Evolutionary conservation across 257 asterid genomes (phyloP), one percentile per base, ranked within the genome.

Genomic region (Rubia yunnanensis): DNA sequence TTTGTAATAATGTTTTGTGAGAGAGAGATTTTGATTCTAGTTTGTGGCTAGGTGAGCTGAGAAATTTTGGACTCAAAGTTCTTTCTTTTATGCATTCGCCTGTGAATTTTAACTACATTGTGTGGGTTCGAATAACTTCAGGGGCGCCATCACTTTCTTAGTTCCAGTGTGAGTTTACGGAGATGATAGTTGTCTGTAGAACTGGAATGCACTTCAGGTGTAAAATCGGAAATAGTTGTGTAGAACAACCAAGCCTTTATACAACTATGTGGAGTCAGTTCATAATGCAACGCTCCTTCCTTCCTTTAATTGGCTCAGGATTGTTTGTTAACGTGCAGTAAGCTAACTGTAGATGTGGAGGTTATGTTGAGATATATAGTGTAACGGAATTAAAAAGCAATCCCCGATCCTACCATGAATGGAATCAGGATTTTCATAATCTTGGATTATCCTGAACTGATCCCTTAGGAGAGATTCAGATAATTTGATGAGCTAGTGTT

Each of bases 71-170:
- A 34, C 10, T 31, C 22, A 31, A 7, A n/a, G 28, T n/a, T 32
- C 48, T 20, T 60, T 60, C 28, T 63, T 63, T 63, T 41, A 22
- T 41, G 38, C 39, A 26, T 64, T 46, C 18, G 10, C 58, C 68
- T 27, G 22, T 64, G 10, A 10, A 26, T 5, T 44, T 35, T 64
- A 26, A 3, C 10, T 64, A 23, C 27, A 30, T 27, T 28, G 26
- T 11, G n/a, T 44, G 28, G 36, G 41, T 6, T 35, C 35, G 23
- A 36, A 62, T 36, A 13, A 14, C 3, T 23, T 39, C n/a, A 5
- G 20, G 24, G 31, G 52, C 7, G 27, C 64, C 39, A 31, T 28
- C 56, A 68, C 59, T 55, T 55, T 10, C 26, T 27, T 55, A 39
- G 41, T n/a, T 18, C 57, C 46, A n/a, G 13, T 10, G 31, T n/a